These are phyloP conservation scores for Xylaria arbuscula DNA, from an alignment of 2,329 filamentous ascomycete species.

Conservation along the genomic window DNA sequence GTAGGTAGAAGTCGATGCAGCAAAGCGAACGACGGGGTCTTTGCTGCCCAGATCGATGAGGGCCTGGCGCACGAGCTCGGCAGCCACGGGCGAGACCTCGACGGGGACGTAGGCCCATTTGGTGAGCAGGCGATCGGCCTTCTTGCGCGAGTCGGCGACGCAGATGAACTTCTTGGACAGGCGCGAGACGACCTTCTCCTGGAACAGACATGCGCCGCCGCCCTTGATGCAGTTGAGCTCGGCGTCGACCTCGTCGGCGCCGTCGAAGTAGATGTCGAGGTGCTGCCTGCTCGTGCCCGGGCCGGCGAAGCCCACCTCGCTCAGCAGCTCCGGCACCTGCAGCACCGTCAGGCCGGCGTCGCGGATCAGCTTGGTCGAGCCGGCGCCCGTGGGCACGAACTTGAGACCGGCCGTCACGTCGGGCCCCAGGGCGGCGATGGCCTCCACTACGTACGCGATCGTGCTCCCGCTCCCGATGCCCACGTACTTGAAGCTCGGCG, in stretches of 20 bases:
- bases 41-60: constrained; percentile 79
- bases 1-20: constrained; percentile 80
- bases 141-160: constrained; percentile 92
- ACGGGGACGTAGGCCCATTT: constrained; percentile 89
- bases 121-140: constrained; percentile 77
- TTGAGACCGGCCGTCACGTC: constrained; percentile 72
- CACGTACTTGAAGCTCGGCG: constrained; percentile 85
- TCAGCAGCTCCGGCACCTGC: constrained; percentile 79
- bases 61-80: constrained; percentile 78
- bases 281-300: constrained; percentile 60
- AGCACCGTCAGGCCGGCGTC: constrained; percentile 80
- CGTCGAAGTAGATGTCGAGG: constrained; percentile 94
- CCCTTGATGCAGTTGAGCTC: constrained; percentile 98
- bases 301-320: constrained; percentile 55
- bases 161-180: constrained; percentile 87
- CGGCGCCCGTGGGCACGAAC: constrained; percentile 93
- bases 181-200: constrained; percentile 94
- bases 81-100: constrained; percentile 89
- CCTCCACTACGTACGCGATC: constrained; percentile 86
- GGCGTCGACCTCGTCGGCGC: constrained; percentile 95
- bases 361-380: constrained; percentile 88
- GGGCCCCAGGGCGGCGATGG: constrained; percentile 72
- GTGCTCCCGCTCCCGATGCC: constrained; percentile 87
- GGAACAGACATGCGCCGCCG: constrained; percentile 95
- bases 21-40: constrained; percentile 76